Evolutionary conservation across 176 grass and related monocot species (phyloP).

Genomic region (Sorghum bicolor): DNA sequence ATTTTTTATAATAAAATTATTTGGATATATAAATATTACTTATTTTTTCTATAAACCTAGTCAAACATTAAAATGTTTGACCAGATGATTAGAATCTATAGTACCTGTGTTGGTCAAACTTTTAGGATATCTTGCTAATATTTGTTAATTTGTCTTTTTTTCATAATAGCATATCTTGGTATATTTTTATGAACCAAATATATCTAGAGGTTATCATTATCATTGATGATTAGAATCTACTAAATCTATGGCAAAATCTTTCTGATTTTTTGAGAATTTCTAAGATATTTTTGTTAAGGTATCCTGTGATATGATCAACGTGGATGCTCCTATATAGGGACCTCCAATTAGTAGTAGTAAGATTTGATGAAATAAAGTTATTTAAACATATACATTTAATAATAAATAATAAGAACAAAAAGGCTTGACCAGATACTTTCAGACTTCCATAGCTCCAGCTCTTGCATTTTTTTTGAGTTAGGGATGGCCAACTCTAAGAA

Average conservation of each 20-base stretch:
- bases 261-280: not conserved
- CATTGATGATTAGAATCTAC: not conserved
- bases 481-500: too few relatives aligned
- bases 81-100: too few relatives aligned
- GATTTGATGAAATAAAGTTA: not conserved
- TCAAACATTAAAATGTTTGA: too few relatives aligned
- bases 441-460: not conserved
- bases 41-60: too few relatives aligned
- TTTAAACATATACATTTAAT: not conserved
- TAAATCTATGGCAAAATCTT: not conserved
- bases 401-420: not conserved
- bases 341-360: not conserved
- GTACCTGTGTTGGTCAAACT: too few relatives aligned
- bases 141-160: not conserved
- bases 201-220: rapidly evolving
- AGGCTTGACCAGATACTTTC: not conserved
- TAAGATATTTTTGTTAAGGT: not conserved
- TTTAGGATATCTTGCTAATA: too few relatives aligned
- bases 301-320: not conserved
- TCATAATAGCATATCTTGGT: not conserved
- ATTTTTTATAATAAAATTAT: too few relatives aligned
- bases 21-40: too few relatives aligned
- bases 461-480: too few relatives aligned
- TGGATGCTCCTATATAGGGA: not conserved
- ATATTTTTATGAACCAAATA: not conserved